Conservation (phyloP, 2,329 filamentous ascomycete genomes). For the Verticillium nubilum region DNA sequence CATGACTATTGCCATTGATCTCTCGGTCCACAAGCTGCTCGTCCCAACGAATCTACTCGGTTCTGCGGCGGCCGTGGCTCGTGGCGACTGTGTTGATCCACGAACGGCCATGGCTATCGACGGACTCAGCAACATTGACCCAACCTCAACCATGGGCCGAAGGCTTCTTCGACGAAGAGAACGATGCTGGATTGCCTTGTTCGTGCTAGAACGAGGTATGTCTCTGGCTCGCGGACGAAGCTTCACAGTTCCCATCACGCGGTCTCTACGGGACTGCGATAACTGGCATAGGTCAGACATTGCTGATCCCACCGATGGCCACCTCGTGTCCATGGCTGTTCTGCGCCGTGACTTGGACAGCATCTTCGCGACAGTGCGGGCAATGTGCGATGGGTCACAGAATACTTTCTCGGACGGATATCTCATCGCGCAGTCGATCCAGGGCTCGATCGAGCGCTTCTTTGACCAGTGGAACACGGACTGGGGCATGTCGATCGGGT, state of each 20-base stretch:
- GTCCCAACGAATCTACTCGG: conserved; percentile 44
- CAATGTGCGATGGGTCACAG: conserved; percentile 53
- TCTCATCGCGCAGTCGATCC: conserved; percentile 49
- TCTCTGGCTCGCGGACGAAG: conserved; percentile 64
- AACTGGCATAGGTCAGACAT: conserved; percentile 61
- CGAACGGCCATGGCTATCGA: conserved; percentile 61
- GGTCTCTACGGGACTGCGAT: conserved; percentile 62
- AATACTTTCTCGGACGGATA: conserved; percentile 42
- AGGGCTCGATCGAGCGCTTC: conserved; percentile 58
- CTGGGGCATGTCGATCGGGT: conserved; percentile 54
- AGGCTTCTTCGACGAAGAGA: conserved; percentile 60
- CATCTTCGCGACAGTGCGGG: conserved; percentile 51
- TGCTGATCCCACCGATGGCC: conserved; percentile 62
- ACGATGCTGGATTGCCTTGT: conserved; percentile 65
- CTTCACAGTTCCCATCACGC: conserved; percentile 63
- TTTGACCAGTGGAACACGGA: conserved; percentile 60
- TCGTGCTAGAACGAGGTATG: conserved; percentile 67
- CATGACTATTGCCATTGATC: conserved; percentile 61
- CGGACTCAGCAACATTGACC: conserved; percentile 60
- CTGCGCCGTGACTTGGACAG: conserved; percentile 59
- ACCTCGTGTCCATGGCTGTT: conserved; percentile 67
- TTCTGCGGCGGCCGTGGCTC: conserved; percentile 35
- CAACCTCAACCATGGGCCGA: conserved; percentile 53
- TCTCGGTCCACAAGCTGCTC: conserved; percentile 66
- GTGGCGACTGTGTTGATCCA: conserved; percentile 64